Evolutionary conservation across 768 basidiomycete species (phyloP).

Genomic region (Boletus rubescentipes): DNA sequence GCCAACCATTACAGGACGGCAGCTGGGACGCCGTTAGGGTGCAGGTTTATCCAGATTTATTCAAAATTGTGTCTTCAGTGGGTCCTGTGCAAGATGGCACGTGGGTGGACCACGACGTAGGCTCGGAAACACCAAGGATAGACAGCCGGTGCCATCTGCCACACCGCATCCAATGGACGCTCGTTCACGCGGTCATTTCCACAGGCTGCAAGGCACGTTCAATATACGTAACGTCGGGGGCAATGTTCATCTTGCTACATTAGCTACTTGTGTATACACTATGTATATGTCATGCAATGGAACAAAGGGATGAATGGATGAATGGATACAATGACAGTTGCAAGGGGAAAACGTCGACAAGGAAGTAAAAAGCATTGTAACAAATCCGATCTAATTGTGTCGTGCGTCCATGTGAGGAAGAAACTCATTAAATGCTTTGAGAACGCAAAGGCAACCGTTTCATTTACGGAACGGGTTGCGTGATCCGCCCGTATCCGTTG

Average conservation of each 20-base stretch:
- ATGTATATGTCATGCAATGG: constrained; percentile 18
- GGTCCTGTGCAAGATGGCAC: constrained; percentile 27
- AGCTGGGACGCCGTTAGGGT: constrained; percentile 19
- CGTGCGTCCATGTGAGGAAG: constrained; percentile 27
- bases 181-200: constrained; percentile 31
- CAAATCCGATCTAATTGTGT: constrained; percentile 19
- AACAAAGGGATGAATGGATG: constrained; percentile 5
- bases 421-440: constrained; percentile 5
- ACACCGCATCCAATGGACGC: neutral
- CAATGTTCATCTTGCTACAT: constrained; percentile 22
- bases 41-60: constrained; percentile 23
- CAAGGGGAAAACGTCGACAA: constrained; percentile 9
- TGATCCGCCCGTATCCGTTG: constrained; percentile 45
- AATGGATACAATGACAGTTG: constrained; percentile 22
- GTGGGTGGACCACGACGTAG: constrained; percentile 18
- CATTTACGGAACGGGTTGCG: constrained; percentile 55
- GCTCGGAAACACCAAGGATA: constrained; percentile 10
- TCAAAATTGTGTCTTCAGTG: constrained; percentile 16
- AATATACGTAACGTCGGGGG: constrained; percentile 16
- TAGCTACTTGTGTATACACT: constrained; percentile 17
- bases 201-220: constrained; percentile 2
- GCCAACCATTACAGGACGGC: constrained; percentile 21
- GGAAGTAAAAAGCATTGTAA: constrained; percentile 8
- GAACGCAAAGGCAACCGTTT: constrained; percentile 17
- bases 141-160: constrained; percentile 16